phyloP scores from a whole-genome alignment of 352 stramenopile genomes.

The Saprolegnia parasitica region DNA sequence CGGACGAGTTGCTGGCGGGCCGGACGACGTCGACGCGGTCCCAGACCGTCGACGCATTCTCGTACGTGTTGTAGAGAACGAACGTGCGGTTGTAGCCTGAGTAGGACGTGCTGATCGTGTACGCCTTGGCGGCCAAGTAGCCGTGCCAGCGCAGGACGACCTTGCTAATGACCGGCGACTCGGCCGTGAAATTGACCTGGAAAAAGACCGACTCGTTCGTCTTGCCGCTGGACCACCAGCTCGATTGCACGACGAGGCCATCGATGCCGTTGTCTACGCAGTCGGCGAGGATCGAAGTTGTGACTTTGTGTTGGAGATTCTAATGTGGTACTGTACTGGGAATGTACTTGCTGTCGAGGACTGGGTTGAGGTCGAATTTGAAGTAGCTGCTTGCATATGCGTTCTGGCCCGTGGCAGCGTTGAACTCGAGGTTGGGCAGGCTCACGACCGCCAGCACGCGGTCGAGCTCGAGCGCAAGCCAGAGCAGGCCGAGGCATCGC shows the following conservation, averaged over 20 bases:
- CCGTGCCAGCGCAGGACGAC: constrained; percentile 75
- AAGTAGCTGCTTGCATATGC: constrained; percentile 72
- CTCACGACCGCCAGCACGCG: constrained; percentile 36
- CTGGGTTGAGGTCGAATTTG: constrained; percentile 52
- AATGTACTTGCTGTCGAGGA: constrained; percentile 57
- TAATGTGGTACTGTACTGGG: no score
- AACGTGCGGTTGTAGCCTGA: constrained; percentile 37
- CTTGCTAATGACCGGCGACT: constrained; percentile 42
- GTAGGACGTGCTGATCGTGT: constrained; percentile 58
- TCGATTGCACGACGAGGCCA: constrained; percentile 60
- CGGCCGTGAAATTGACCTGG: constrained; percentile 64
- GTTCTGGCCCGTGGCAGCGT: constrained; percentile 48
- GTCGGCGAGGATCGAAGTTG: neutral
- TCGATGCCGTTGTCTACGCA: constrained; percentile 54
- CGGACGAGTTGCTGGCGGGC: constrained; percentile 34
- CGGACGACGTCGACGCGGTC: constrained; percentile 67
- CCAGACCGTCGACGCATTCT: constrained; percentile 44
- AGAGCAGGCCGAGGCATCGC: neutral
- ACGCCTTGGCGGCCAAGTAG: constrained; percentile 53
- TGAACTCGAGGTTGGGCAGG: constrained; percentile 64
- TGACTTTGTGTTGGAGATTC: no score
- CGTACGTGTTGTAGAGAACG: constrained; percentile 48
- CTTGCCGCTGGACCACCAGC: constrained; percentile 71
- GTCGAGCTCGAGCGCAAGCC: neutral
- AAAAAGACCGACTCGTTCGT: constrained; percentile 52